Evolutionary conservation across 169 alveolate genomes (phyloP).

Genomic region (Babesia caballi): DNA sequence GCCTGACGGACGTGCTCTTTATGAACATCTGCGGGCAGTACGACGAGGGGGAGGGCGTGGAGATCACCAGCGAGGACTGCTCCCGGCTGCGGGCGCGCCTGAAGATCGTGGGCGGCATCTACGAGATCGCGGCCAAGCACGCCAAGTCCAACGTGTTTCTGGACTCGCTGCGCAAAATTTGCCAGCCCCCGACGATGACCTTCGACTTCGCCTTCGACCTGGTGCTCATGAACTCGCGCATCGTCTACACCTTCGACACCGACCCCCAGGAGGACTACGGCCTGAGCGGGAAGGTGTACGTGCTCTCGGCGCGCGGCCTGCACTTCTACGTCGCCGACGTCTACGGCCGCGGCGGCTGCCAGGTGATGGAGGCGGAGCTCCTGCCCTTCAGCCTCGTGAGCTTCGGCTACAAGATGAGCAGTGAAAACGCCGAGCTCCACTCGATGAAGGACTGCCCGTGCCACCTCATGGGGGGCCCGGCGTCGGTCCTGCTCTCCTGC

Average conservation of each 20-base stretch:
- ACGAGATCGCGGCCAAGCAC: conserved; percentile 60
- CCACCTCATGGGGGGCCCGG: conserved; percentile 7
- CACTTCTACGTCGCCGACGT: conserved; percentile 47
- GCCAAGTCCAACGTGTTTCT: conserved; percentile 24
- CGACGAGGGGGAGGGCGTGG: conserved; percentile 2
- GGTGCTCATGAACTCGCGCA: conserved; percentile 31
- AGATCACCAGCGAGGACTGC: conserved; percentile 8
- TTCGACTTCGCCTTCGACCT: conserved; percentile 50
- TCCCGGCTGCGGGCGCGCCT: conserved; percentile 46
- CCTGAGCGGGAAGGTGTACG: conserved; percentile 39
- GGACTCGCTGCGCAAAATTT: conserved; percentile 48
- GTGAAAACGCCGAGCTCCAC: conserved; percentile 1
- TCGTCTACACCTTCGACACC: conserved; percentile 15
- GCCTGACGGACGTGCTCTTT: conserved; percentile 52
- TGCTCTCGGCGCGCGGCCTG: conserved; percentile 26
- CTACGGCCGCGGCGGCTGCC: conserved; percentile 64
- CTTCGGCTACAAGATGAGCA: conserved; percentile 1
- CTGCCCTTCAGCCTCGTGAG: conserved; percentile 51
- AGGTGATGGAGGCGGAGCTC: conserved; percentile 48
- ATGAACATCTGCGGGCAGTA: conserved; percentile 42
- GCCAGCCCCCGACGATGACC: conserved; percentile 22
- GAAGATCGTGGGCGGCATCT: conserved; percentile 56
- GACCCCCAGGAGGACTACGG: conserved; percentile 13
- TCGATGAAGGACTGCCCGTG: conserved; percentile 5
- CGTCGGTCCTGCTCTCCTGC: conserved; percentile 13